Conservation (phyloP, 1,139 yeast genomes). For the Blastobotrys ciferrii region DNA sequence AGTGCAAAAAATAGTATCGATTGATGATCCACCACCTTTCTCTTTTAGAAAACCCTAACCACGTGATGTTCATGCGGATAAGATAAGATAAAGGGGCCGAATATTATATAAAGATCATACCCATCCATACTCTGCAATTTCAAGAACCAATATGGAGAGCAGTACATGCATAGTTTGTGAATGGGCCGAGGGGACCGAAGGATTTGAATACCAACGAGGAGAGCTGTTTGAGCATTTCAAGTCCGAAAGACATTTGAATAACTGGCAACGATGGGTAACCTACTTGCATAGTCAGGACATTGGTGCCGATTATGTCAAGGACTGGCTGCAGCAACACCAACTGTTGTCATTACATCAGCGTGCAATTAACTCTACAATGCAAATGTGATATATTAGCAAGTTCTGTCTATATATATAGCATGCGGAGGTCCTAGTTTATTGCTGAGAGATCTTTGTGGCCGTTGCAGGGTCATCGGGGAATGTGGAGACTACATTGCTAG, state of each 20-base stretch:
- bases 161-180: constrained; percentile 28
- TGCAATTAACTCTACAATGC: constrained; percentile 20
- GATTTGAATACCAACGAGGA: constrained; percentile 13
- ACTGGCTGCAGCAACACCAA: constrained; percentile 32
- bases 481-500: background rate
- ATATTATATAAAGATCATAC: background rate
- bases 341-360: constrained; percentile 25
- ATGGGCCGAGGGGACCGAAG: constrained; percentile 28
- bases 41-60: background rate
- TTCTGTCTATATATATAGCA: background rate
- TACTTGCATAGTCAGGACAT: constrained; percentile 31
- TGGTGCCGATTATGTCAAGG: constrained; percentile 32
- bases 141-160: background rate
- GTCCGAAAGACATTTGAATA: constrained; percentile 27
- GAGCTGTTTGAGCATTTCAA: constrained; percentile 30
- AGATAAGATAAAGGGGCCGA: background rate
- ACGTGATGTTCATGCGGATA: background rate
- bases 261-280: constrained; percentile 30
- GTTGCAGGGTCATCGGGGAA: background rate
- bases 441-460: background rate
- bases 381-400: background rate
- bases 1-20: background rate
- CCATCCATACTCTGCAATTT: background rate
- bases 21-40: background rate
- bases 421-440: background rate